Evolutionary conservation across 495 filamentous ascomycete species (phyloP), one percentile per base, ranked within the genome.

Genomic region (Penicillium mononematosum): DNA sequence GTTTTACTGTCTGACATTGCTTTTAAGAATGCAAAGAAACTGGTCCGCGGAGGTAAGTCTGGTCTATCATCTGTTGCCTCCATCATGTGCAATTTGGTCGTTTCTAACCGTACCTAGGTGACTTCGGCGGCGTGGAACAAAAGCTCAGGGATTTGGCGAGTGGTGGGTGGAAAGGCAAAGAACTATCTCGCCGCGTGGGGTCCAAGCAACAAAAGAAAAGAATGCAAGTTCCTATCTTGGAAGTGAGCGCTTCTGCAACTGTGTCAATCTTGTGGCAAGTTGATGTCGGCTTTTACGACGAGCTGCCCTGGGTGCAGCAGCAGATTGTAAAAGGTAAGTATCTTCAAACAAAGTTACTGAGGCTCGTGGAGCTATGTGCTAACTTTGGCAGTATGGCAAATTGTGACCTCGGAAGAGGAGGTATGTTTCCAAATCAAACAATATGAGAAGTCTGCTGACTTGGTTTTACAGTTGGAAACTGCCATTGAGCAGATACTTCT

Each of bases 241-340:
- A 25, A 4, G 63, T 55, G 7, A 10, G 38, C 0, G 62, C 50
- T 44, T 52, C 45, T 17, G 53, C 20, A 14, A 42, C 59, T 3
- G 22, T 49, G 1, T 65, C 43, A 16, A 69, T 77, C 24, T 34
- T 76, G 2, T 77, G 75, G 75, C 75, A 77, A 50, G 48, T 72
- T 7, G 71, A 71, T 55, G 41, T 71, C 2, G 75, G 62, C 0
- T 68, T 63, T 8, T 68, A 71, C 14, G 59, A 67, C 10, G 51
- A 61, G 5, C 14, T 43, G n/a, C 51, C 60, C 8, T 49, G 45
- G 45, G 44, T 59, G 4, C 56, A 55, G n/a, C 59, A 68, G 42
- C 68, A 71, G 42, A 50, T 62, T 11, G 45, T 64, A 9, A 59
- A 51, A 66, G 64, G 62, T 48, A 59, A 50, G 50, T 45, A 24